phyloP scores from a whole-genome alignment of 2,329 filamentous ascomycete genomes.

The Talaromyces sp. region DNA sequence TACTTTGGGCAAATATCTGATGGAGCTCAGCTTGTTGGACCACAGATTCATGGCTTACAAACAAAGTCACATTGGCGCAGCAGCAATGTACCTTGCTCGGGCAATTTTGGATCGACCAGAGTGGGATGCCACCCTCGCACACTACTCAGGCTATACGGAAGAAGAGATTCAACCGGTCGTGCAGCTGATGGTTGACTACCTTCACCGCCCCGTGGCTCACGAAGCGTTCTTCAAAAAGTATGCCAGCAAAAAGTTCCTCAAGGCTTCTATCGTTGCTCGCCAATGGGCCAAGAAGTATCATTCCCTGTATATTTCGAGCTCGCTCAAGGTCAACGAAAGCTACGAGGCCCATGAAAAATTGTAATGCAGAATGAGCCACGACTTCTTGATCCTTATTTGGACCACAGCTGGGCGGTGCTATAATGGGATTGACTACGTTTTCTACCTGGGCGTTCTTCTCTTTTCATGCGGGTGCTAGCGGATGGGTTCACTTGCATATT shows the following conservation, averaged over 20 bases:
- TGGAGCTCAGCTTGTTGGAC: constrained; percentile 94
- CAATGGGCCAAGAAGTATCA: constrained; percentile 85
- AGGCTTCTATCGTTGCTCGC: constrained; percentile 87
- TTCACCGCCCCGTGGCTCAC: constrained; percentile 81
- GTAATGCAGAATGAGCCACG: constrained; percentile 8
- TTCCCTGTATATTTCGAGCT: constrained; percentile 31
- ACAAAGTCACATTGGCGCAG: constrained; percentile 84
- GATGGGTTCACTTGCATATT: constrained; percentile 28
- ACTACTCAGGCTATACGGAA: constrained; percentile 91
- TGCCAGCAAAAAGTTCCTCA: constrained; percentile 97
- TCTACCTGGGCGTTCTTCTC: constrained; percentile 15
- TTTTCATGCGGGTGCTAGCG: constrained; percentile 14
- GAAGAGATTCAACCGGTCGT: constrained; percentile 90
- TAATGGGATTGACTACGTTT: constrained; percentile 13
- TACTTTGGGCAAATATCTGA: constrained; percentile 93
- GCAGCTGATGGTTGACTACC: constrained; percentile 92
- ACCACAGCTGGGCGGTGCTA: constrained; percentile 10
- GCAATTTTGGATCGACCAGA: constrained; percentile 83
- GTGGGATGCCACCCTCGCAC: constrained; percentile 83
- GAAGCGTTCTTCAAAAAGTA: constrained; percentile 99
- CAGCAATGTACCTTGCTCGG: constrained; percentile 90
- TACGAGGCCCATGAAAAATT: constrained; percentile 16
- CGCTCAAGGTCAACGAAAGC: constrained; percentile 20
- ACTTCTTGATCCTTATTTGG: constrained; percentile 10
- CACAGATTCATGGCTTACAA: constrained; percentile 88